These are phyloP conservation scores for Anethum foeniculum DNA, from an alignment of 140 eudicot species.

Conservation along the genomic window DNA sequence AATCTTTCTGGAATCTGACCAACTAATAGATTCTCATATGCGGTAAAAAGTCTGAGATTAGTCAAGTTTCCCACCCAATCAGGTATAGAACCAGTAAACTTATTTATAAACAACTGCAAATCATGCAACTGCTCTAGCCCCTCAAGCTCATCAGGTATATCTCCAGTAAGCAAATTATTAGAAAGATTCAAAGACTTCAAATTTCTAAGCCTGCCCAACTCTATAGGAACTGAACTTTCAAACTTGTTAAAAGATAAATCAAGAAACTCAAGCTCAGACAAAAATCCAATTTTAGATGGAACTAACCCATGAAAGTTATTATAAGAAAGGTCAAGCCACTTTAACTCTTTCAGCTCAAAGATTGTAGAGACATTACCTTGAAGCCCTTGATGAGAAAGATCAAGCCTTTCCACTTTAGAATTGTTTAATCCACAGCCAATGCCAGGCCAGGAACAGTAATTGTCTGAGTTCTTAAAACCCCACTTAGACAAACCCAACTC, in stretches of 20 bases:
- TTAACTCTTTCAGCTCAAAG: constrained; percentile 67
- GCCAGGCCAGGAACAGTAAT: constrained; percentile 73
- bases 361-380: constrained; percentile 84
- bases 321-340: constrained; percentile 79
- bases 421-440: constrained; percentile 52
- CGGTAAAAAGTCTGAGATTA: constrained; percentile 67
- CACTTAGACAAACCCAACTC: constrained; percentile 60
- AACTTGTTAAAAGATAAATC: constrained; percentile 90
- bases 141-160: constrained; percentile 67
- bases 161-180: constrained; percentile 53
- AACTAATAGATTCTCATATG: constrained; percentile 71
- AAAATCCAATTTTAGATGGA: constrained; percentile 58
- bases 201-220: constrained; percentile 51
- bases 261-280: constrained; percentile 83
- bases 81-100: constrained; percentile 73
- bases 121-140: constrained; percentile 57
- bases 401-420: constrained; percentile 64
- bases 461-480: constrained; percentile 52
- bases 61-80: constrained; percentile 82
- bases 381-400: constrained; percentile 62
- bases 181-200: constrained; percentile 73
- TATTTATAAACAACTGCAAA: constrained; percentile 60
- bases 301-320: constrained; percentile 73
- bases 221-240: constrained; percentile 57
- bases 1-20: constrained; percentile 67